Evolutionary conservation across 2,329 filamentous ascomycete genomes (phyloP).

Genomic region (Microdochium nivale): DNA sequence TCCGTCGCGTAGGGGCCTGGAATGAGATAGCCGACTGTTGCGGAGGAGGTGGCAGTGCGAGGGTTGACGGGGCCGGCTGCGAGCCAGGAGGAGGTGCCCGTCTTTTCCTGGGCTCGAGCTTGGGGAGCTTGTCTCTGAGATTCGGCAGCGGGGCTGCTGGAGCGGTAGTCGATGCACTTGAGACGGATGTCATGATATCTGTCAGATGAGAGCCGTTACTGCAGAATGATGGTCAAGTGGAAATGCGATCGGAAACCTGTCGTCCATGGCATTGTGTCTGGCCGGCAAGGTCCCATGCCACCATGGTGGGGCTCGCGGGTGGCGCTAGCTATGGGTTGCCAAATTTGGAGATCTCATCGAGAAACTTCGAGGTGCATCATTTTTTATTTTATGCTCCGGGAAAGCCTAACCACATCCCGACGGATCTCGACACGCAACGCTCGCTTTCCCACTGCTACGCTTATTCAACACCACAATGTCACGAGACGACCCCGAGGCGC

Average conservation of each 20-base stretch:
- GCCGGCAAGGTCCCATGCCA: too few relatives aligned
- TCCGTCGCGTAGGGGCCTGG: slow-evolving; percentile 63
- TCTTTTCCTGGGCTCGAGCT: slow-evolving; percentile 56
- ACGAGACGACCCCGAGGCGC: slow-evolving; percentile 36
- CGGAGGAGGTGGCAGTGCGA: slow-evolving; percentile 60
- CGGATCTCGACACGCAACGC: background rate
- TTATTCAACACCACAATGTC: slow-evolving; percentile 31
- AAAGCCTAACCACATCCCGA: background rate
- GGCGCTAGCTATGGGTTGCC: background rate
- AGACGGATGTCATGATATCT: slow-evolving; percentile 7
- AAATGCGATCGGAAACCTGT: too few relatives aligned
- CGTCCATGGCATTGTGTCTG: too few relatives aligned
- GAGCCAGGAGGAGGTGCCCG: slow-evolving; percentile 42
- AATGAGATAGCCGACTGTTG: slow-evolving; percentile 53
- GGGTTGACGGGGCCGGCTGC: slow-evolving; percentile 65
- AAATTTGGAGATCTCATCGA: background rate
- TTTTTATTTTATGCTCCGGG: background rate
- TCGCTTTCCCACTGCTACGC: background rate
- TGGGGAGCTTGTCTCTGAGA: slow-evolving; percentile 53
- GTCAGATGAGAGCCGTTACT: background rate
- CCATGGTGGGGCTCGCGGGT: too few relatives aligned
- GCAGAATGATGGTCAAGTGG: too few relatives aligned
- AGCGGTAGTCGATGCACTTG: slow-evolving; percentile 9
- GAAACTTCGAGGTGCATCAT: background rate
- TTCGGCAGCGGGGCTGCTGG: slow-evolving; percentile 28